Evolutionary conservation across 2,329 filamentous ascomycete species (phyloP), one percentile per base, ranked within the genome.

Genomic region (Cucurbitaria berberidis): DNA sequence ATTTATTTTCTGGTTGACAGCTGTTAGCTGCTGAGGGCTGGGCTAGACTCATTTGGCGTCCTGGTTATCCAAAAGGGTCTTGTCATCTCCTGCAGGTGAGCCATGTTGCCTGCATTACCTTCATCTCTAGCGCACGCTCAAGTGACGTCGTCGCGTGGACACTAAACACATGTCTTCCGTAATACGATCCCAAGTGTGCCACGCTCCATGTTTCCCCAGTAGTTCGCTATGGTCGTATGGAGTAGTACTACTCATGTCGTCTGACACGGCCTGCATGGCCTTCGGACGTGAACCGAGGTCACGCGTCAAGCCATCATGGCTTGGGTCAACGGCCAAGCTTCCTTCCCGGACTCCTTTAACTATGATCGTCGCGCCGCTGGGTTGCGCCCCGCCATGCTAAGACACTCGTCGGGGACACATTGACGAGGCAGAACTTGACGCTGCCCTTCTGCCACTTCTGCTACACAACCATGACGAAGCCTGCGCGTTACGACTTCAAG

Each of bases 401-500:
- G 51, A 49, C 53, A 42, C 46, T 38, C 48, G 32, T 55, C 44
- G 38, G 48, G 30, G 38, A 53, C 56, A 27, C 48, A 48, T 21
- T 30, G 34, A 43, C 57, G 51, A 55, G 51, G 47, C 40, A 35
- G 51, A 30, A 45, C 52, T 39, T 53, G 48, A 62, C 30, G 38
- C 41, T 45, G 19, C 48, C 41, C 32, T 52, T 45, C 45, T 18
- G n/a, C n/a, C 24, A n/a, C n/a, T n/a, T n/a, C n/a, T n/a, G n/a
- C 42, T 44, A 13, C 32, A 29, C 29, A 51, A 58, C 48, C 52
- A 74, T 73, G 71, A 60, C 63, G 5, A 64, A 63, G 51, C 67
- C 67, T 52, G 70, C 72, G 42, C 74, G 76, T 45, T 80, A 80
- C 66, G 63, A 71, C 36, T 79, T 81, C 61, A 74, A 76, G 13